Percentiles rank a stretch among this genome's conserved stretches.
Evolutionary conservation across 768 basidiomycete genomes (phyloP).

Genomic region (Pisolithus sp.): DNA sequence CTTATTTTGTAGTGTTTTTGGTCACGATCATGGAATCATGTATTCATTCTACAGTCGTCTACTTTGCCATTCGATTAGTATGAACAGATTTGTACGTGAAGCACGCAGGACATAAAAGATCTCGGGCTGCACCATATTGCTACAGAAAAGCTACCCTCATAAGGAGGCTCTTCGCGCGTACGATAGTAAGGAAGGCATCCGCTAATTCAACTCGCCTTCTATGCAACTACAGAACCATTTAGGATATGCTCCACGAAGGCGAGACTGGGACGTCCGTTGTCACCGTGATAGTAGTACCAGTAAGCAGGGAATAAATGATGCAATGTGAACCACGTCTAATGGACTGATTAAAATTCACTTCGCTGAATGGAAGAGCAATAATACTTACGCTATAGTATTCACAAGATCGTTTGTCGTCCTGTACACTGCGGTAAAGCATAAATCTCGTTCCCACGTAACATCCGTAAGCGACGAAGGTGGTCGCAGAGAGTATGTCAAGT

Average conservation of each 20-base stretch:
- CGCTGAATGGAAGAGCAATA: background rate
- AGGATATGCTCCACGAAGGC: conserved; percentile 13
- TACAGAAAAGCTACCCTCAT: too few species aligned
- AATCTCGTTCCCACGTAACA: conserved; percentile 31
- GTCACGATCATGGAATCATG: too few species aligned
- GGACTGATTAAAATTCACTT: background rate
- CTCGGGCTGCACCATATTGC: too few species aligned
- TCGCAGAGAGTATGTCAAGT: conserved; percentile 20
- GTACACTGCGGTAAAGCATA: conserved; percentile 20
- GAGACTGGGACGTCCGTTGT: conserved; percentile 4
- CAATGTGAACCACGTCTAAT: conserved; percentile 30
- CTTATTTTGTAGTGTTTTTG: too few species aligned
- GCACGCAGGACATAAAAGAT: too few species aligned
- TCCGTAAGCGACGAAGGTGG: conserved; percentile 26
- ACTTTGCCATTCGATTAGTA: too few species aligned
- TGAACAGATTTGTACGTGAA: too few species aligned
- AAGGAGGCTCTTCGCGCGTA: too few species aligned
- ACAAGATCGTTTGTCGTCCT: conserved; percentile 30
- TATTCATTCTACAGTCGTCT: too few species aligned
- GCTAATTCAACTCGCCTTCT: too few species aligned
- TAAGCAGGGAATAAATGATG: conserved; percentile 31
- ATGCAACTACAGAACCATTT: background rate
- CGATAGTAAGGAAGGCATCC: background rate
- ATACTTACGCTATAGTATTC: conserved; percentile 32
- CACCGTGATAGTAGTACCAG: conserved; percentile 28